phyloP scores from a whole-genome alignment of 345 rosid genomes.

The Hibiscus trionum region DNA sequence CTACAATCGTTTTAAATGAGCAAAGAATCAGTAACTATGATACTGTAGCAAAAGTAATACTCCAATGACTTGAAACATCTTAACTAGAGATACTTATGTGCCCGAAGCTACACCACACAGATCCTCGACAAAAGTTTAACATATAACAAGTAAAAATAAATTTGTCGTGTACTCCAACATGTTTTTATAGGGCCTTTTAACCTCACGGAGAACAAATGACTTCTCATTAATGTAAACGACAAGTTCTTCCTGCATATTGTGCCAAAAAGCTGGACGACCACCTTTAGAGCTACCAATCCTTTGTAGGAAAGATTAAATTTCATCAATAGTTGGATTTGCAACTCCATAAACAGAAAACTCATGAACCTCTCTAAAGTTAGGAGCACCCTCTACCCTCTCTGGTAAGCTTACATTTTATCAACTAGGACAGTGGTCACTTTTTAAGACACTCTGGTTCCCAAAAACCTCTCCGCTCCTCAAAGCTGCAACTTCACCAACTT shows the following conservation, averaged over 20 bases:
- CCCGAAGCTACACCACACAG: too few relatives aligned
- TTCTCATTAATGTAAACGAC: constrained; percentile 91
- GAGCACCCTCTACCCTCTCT: constrained; percentile 31
- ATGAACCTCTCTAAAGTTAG: constrained; percentile 93
- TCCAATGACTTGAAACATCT: too few relatives aligned
- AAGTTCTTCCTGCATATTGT: constrained; percentile 96
- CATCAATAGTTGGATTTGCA: neutral
- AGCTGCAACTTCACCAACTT: constrained; percentile 87
- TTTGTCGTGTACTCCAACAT: constrained; percentile 88
- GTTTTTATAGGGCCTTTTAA: too few relatives aligned
- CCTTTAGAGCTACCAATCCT: too few relatives aligned
- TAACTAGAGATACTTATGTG: too few relatives aligned
- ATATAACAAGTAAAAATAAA: neutral
- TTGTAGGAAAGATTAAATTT: too few relatives aligned
- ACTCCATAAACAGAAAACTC: constrained; percentile 98
- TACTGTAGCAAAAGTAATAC: too few relatives aligned
- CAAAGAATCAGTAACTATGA: too few relatives aligned
- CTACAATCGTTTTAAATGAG: too few relatives aligned
- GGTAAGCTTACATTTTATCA: constrained; percentile 64
- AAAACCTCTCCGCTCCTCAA: constrained; percentile 85
- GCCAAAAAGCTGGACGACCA: too few relatives aligned
- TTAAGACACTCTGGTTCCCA: constrained; percentile 91
- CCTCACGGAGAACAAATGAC: constrained; percentile 50
- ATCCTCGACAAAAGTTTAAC: too few relatives aligned
- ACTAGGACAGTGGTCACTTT: constrained; percentile 98